Percentiles rank a stretch among this genome's conserved stretches.
Evolutionary conservation across 805 yeast species (phyloP).

Genomic region (Saccharomycopsis oosterbeekiorum): DNA sequence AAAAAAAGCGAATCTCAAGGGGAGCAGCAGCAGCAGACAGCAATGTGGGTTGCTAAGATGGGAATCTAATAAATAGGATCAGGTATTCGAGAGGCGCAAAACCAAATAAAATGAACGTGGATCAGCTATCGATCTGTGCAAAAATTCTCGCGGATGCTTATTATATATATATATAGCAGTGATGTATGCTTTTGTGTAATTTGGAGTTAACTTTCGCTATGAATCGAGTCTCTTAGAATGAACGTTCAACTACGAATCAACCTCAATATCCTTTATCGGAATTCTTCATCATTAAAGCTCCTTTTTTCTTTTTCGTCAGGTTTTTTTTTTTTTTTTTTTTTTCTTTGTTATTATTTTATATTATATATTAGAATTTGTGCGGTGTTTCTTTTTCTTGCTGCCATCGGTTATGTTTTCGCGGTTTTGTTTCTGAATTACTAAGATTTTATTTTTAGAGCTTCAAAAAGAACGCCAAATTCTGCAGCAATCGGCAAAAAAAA

Average conservation of each 20-base stretch:
- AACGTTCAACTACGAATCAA: no score
- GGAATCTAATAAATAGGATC: background rate
- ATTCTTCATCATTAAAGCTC: background rate
- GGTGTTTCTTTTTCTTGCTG: constrained; percentile 1
- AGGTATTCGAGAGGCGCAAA: background rate
- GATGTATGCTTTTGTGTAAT: no score
- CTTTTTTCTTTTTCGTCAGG: background rate
- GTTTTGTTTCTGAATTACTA: no score
- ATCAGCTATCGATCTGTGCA: no score
- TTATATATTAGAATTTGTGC: background rate
- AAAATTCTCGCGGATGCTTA: no score
- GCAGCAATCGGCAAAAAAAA: no score
- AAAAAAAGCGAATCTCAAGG: background rate
- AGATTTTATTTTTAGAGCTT: no score
- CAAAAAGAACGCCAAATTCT: no score
- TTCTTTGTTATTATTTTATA: background rate
- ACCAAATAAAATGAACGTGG: no score
- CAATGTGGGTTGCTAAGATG: background rate
- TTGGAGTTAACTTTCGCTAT: no score
- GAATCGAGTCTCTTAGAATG: background rate
- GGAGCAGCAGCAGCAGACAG: background rate
- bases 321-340: background rate
- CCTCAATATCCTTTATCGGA: no score
- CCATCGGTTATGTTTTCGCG: background rate
- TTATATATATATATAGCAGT: background rate